Percentiles rank a stretch among this genome's conserved stretches.
These are phyloP conservation scores for Boehmeria nivea DNA, from an alignment of 306 rosid species.

Conservation along the genomic window DNA sequence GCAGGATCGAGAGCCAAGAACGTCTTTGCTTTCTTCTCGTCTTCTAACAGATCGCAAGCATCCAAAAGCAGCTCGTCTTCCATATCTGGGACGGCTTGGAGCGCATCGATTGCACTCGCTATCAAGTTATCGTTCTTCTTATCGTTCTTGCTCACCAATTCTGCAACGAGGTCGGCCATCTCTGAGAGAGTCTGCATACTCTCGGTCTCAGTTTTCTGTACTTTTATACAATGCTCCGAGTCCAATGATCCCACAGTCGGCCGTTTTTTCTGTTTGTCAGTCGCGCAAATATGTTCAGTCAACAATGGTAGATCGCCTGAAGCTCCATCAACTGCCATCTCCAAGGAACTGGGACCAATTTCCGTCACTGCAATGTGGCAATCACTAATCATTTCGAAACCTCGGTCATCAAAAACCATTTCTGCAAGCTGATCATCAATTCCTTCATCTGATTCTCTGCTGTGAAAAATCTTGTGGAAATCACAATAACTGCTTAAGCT, in stretches of 20 bases:
- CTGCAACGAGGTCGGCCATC: slow-evolving; percentile 54
- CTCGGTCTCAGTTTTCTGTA: slow-evolving; percentile 21
- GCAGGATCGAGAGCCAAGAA: slow-evolving; percentile 52
- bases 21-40: slow-evolving; percentile 58
- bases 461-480: slow-evolving; percentile 50
- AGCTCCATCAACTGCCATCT: slow-evolving; percentile 25
- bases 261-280: slow-evolving; percentile 33
- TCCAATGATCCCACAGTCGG: slow-evolving; percentile 7
- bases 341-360: slow-evolving; percentile 17
- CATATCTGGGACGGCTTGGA: slow-evolving; percentile 57
- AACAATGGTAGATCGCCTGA: slow-evolving; percentile 15
- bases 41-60: slow-evolving; percentile 71
- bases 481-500: slow-evolving; percentile 32
- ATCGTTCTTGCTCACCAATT: slow-evolving; percentile 35
- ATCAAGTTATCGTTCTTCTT: slow-evolving; percentile 22
- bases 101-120: slow-evolving; percentile 54
- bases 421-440: slow-evolving; percentile 24
- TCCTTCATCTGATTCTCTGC: slow-evolving; percentile 25
- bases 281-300: slow-evolving; percentile 14
- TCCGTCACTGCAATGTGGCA: slow-evolving; percentile 21
- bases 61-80: slow-evolving; percentile 67
- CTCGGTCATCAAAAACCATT: neutral
- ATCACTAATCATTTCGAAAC: slow-evolving; percentile 6
- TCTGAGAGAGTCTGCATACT: slow-evolving; percentile 42
- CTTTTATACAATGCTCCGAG: slow-evolving; percentile 17